Percentiles rank a stretch among this genome's conserved stretches.
phyloP scores from a whole-genome alignment of 148 eudicot genomes.

The Dianthus caryophyllus region DNA sequence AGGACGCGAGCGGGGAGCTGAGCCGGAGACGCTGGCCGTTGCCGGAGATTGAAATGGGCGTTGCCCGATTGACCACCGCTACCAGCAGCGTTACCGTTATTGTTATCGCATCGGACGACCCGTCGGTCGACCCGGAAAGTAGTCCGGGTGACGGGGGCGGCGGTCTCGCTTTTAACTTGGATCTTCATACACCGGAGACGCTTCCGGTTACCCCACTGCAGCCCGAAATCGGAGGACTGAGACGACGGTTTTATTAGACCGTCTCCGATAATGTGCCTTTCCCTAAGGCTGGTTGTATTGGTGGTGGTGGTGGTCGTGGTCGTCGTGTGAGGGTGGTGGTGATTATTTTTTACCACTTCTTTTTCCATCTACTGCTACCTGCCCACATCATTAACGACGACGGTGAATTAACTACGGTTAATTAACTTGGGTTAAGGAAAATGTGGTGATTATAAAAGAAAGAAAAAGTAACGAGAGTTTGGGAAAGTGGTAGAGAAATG shows the following conservation, averaged over 20 bases:
- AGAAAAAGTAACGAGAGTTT: background rate
- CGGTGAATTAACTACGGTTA: slow-evolving; percentile 3
- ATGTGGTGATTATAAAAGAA: slow-evolving; percentile 1
- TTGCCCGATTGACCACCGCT: slow-evolving; percentile 16
- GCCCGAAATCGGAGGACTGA: slow-evolving; percentile 49
- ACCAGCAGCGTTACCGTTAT: slow-evolving; percentile 3
- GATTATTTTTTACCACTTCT: slow-evolving; percentile 34
- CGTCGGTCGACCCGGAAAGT: slow-evolving; percentile 55
- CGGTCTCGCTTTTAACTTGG: slow-evolving; percentile 47
- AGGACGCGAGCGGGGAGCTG: slow-evolving; percentile 56
- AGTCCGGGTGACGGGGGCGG: slow-evolving; percentile 30
- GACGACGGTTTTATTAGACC: slow-evolving; percentile 31
- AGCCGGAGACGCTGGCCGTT: slow-evolving; percentile 61
- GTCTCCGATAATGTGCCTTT: slow-evolving; percentile 29
- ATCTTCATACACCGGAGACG: slow-evolving; percentile 80
- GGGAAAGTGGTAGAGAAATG: slow-evolving; percentile 4
- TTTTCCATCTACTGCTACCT: slow-evolving; percentile 38
- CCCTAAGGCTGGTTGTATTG: slow-evolving; percentile 25
- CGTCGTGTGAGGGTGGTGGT: slow-evolving; percentile 24
- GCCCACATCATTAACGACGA: slow-evolving; percentile 19
- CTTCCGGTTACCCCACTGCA: slow-evolving; percentile 88
- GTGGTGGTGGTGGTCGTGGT: slow-evolving; percentile 16
- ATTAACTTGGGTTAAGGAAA: slow-evolving; percentile 19
- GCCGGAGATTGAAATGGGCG: slow-evolving; percentile 59
- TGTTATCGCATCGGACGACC: slow-evolving; percentile 40